Evolutionary conservation across 495 filamentous ascomycete genomes (phyloP).

Genomic region (Penicillium paxilli): DNA sequence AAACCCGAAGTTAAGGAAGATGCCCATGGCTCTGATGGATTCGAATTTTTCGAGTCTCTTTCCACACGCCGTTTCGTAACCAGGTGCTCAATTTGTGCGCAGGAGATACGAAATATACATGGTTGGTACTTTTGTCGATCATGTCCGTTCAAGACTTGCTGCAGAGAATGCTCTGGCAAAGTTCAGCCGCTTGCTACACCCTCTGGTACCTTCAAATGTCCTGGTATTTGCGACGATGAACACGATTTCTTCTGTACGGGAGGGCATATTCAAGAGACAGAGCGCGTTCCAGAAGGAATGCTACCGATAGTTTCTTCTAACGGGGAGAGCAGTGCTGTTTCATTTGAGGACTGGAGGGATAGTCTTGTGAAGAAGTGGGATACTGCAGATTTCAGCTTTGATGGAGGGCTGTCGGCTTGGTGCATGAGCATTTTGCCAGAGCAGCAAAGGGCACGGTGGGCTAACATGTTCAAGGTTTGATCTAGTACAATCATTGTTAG

Average conservation of each 20-base stretch:
- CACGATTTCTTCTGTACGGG: constrained; percentile 9
- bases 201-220: neutral
- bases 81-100: constrained; percentile 7
- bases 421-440: neutral
- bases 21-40: neutral
- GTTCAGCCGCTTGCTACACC: neutral
- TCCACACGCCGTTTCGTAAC: neutral
- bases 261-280: neutral
- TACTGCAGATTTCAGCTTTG: neutral
- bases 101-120: neutral
- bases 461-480: neutral
- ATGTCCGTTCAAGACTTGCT: constrained; percentile 1
- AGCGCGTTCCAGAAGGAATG: constrained; percentile 1
- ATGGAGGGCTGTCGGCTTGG: neutral
- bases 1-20: no score
- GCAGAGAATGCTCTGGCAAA: neutral
- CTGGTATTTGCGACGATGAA: constrained; percentile 1
- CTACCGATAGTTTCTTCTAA: neutral
- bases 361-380: neutral
- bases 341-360: neutral
- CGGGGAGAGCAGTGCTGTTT: neutral
- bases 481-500: neutral
- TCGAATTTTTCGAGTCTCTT: neutral
- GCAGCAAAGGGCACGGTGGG: neutral
- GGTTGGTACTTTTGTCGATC: constrained; percentile 4